Evolutionary conservation across 1,284 basidiomycete species (phyloP), one percentile per base, ranked within the genome.

Genomic region (Sanguinoderma infundibulare): DNA sequence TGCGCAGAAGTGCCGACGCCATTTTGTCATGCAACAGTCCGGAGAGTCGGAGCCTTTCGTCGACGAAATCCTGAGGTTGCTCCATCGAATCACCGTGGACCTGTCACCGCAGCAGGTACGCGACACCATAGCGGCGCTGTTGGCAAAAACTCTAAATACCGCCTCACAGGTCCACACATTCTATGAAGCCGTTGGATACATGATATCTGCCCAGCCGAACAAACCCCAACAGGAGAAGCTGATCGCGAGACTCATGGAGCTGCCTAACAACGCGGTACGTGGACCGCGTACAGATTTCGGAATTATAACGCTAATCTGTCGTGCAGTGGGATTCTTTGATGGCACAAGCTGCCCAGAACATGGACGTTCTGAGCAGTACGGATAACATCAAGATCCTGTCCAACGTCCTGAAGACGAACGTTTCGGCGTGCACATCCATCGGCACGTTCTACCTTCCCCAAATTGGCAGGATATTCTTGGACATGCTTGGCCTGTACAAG

Each of bases 161-260:
- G 15, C 30, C 36, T 61, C 54, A 70, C 65, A 97, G 87, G 93
- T 96, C 26, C 95, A 97, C 75, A 96, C 95, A 0, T 98, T 97
- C 81, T 98, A 98, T 72, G 97, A 99, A 79, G 98, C 98, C 7
- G 93, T 98, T 53, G 98, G 98, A 22, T 96, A 98, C 81, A 99
- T 99, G 98, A 98, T 99, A 70, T 95, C 96, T 20, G 96, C 97
- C 1, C 98, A 99, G 75, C 97, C 97, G 47, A 98, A 99, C 78
- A 97, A 98, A 75, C 91, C 94, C 17, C 94, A 93, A 67, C 98
- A 98, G 77, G 98, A 99, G 79, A 92, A 95, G 66, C 82, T 99
- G 59, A 98, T 99, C 59, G 83, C 88, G 28, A 98, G 96, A 74
- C 79, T 99, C 55, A 99, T 99, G 98, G 95, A 98, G 69, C 79